phyloP scores from a whole-genome alignment of 2,329 filamentous ascomycete species.

The Penicillium sp. region DNA sequence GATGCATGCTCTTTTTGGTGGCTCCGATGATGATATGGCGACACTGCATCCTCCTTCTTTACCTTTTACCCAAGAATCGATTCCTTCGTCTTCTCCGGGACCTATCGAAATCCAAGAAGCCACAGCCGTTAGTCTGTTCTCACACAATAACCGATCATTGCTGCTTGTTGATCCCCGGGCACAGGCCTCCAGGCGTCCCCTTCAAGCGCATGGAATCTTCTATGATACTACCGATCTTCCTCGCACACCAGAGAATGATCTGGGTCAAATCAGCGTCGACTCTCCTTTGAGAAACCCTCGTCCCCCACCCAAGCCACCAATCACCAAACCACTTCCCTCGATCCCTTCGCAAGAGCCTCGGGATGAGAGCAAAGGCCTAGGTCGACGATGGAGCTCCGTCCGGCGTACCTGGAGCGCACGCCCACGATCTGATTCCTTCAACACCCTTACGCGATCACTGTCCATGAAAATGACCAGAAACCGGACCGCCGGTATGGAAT shows the following conservation, averaged over 20 bases:
- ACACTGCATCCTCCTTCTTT: constrained; percentile 49
- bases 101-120: constrained; percentile 61
- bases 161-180: constrained; percentile 60
- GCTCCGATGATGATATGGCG: constrained; percentile 42
- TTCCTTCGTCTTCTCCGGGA: constrained; percentile 50
- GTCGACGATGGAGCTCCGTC: constrained; percentile 38
- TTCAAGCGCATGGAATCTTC: constrained; percentile 25
- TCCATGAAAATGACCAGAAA: constrained; percentile 44
- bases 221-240: constrained; percentile 16
- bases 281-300: constrained; percentile 61
- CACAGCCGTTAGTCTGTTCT: constrained; percentile 59
- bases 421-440: constrained; percentile 43
- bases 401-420: constrained; percentile 40
- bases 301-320: constrained; percentile 57
- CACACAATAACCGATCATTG: constrained; percentile 63
- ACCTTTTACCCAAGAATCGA: constrained; percentile 50
- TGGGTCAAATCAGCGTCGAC: constrained; percentile 41
- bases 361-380: constrained; percentile 23
- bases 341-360: constrained; percentile 46
- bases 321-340: constrained; percentile 55
- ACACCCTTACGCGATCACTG: constrained; percentile 38
- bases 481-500: constrained; percentile 43
- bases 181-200: constrained; percentile 30
- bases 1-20: constrained; percentile 39
- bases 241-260: constrained; percentile 26